Conservation (phyloP, 257 asterid species). For the Primulina tabacum region DNA sequence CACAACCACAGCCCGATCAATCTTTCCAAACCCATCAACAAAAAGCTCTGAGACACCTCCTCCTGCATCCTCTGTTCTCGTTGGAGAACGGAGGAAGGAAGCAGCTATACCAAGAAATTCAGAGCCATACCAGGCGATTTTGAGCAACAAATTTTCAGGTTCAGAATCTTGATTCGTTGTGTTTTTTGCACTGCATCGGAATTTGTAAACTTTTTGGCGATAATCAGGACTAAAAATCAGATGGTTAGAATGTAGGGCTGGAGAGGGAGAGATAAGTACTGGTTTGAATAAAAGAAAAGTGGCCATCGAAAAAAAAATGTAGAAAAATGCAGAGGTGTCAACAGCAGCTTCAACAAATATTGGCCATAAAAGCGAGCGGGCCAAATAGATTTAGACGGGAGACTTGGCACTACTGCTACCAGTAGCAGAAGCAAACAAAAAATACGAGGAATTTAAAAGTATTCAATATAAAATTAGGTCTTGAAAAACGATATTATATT, state of each 20-base stretch:
- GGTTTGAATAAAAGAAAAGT: conserved; percentile 33
- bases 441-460: background rate
- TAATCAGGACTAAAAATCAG: conserved; percentile 20
- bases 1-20: conserved; percentile 56
- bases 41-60: conserved; percentile 34
- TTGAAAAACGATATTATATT: background rate
- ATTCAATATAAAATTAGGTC: background rate
- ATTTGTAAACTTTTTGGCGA: conserved; percentile 17
- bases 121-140: conserved; percentile 84
- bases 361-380: background rate
- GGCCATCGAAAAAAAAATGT: conserved; percentile 36
- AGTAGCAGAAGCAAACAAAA: background rate
- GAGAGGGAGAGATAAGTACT: conserved; percentile 1
- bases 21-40: conserved; percentile 50
- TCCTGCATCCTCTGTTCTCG: conserved; percentile 27
- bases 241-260: conserved; percentile 20
- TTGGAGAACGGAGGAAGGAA: conserved; percentile 64
- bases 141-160: conserved; percentile 66
- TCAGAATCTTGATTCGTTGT: conserved; percentile 30
- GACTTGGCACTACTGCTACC: background rate
- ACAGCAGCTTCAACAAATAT: background rate
- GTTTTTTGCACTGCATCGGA: conserved; percentile 41
- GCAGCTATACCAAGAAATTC: conserved; percentile 89
- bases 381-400: background rate
- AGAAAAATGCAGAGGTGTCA: background rate